Percentiles rank a stretch among this genome's conserved stretches.
Evolutionary conservation across 2,329 filamentous ascomycete genomes (phyloP).

Genomic region (Ophiocordyceps sinensis): DNA sequence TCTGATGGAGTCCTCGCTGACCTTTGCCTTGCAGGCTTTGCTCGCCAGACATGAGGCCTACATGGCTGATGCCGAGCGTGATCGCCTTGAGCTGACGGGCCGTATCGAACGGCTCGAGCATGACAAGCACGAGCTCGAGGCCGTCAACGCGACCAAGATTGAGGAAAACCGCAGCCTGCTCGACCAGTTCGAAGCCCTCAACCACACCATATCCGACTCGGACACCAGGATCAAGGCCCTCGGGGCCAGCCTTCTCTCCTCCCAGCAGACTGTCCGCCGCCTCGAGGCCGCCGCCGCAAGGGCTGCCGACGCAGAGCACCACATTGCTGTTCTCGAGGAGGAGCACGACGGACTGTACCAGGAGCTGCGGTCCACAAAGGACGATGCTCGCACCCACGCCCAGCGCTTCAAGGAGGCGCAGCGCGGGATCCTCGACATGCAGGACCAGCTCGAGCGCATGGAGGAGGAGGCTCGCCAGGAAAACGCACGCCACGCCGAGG

Average conservation of each 20-base stretch:
- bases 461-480: conserved; percentile 73
- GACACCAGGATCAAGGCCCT: background rate
- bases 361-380: conserved; percentile 49
- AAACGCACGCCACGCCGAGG: conserved; percentile 64
- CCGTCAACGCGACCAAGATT: conserved; percentile 60
- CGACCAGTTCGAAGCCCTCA: conserved; percentile 73
- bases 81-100: conserved; percentile 56
- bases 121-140: conserved; percentile 60
- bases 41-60: conserved; percentile 87
- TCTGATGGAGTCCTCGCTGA: conserved; percentile 43
- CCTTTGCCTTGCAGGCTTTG: conserved; percentile 66
- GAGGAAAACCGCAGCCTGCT: conserved; percentile 72
- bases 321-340: conserved; percentile 64
- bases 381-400: conserved; percentile 65
- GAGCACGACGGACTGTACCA: conserved; percentile 65
- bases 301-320: conserved; percentile 65
- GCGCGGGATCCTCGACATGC: conserved; percentile 59
- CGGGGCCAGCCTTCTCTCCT: conserved; percentile 57
- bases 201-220: conserved; percentile 26
- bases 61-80: conserved; percentile 80
- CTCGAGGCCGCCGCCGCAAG: conserved; percentile 60
- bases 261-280: conserved; percentile 62
- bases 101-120: conserved; percentile 65
- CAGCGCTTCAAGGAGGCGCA: conserved; percentile 80
- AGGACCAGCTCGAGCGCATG: conserved; percentile 79